phyloP scores from a whole-genome alignment of 2,329 filamentous ascomycete species.

The Beauveria sp. region DNA sequence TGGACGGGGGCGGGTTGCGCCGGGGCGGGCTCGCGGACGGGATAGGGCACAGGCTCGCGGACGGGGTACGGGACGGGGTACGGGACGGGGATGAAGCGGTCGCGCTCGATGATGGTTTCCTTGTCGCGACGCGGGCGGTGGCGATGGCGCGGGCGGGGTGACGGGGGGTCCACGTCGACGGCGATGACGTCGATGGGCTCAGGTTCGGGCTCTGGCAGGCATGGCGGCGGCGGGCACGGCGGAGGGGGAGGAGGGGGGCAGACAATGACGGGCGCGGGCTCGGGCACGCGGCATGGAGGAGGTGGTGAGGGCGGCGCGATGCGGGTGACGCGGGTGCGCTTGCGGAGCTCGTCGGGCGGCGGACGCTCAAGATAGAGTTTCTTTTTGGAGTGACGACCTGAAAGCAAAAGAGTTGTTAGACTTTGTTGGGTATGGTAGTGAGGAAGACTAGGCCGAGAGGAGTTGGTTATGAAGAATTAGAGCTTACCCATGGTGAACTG shows the following conservation, averaged over 20 bases:
- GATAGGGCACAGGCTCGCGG: conserved; percentile 39
- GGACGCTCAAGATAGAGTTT: conserved; percentile 36
- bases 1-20: conserved; percentile 20
- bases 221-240: conserved; percentile 15
- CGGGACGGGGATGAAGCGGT: conserved; percentile 37
- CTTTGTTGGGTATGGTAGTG: background rate
- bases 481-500: too few species aligned
- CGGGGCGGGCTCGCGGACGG: conserved; percentile 38
- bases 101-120: conserved; percentile 46
- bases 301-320: conserved; percentile 29
- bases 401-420: background rate
- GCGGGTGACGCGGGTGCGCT: conserved; percentile 30
- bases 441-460: too few species aligned
- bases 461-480: too few species aligned
- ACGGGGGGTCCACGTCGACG: conserved; percentile 27
- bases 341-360: conserved; percentile 29
- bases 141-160: conserved; percentile 19
- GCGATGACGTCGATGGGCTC: conserved; percentile 31
- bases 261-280: conserved; percentile 14
- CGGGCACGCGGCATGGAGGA: conserved; percentile 15
- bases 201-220: conserved; percentile 20
- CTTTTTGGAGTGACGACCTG: conserved; percentile 26
- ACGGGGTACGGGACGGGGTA: conserved; percentile 32
- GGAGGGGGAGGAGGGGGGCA: conserved; percentile 17
- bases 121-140: conserved; percentile 28